phyloP scores from a whole-genome alignment of 805 yeast species.

The Schwanniomyces pseudopolymorphus region DNA sequence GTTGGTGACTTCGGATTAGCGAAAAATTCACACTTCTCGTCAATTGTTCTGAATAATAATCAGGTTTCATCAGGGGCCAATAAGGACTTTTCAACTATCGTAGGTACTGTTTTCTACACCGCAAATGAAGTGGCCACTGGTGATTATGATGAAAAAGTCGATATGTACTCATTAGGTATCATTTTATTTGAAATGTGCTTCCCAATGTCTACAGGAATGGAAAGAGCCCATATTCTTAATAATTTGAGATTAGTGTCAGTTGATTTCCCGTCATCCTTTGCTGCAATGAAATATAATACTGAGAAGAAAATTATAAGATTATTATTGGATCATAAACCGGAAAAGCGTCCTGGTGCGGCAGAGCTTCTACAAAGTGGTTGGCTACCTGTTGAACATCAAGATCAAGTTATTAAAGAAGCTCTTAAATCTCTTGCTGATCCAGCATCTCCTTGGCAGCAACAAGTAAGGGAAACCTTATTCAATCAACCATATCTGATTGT shows the following conservation, averaged over 20 bases:
- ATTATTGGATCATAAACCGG: constrained; percentile 78
- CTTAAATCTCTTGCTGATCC: constrained; percentile 83
- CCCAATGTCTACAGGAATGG: constrained; percentile 88
- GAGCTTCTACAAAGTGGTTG: constrained; percentile 75
- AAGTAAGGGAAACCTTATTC: constrained; percentile 83
- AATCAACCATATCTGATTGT: constrained; percentile 84
- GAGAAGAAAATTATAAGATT: constrained; percentile 69
- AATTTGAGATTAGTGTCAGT: constrained; percentile 58
- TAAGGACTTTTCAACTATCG: constrained; percentile 85
- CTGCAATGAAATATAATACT: constrained; percentile 44
- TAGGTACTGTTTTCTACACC: constrained; percentile 91
- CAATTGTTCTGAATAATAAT: constrained; percentile 36
- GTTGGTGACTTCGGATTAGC: constrained; percentile 98
- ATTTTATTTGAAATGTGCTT: constrained; percentile 95
- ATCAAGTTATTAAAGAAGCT: constrained; percentile 85
- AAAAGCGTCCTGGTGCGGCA: constrained; percentile 74
- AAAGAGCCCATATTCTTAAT: constrained; percentile 72
- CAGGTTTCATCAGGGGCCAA: constrained; percentile 33
- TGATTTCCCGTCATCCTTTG: constrained; percentile 71
- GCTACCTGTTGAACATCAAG: constrained; percentile 87
- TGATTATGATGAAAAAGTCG: constrained; percentile 89
- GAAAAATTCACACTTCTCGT: constrained; percentile 66
- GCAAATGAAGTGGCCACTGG: constrained; percentile 85
- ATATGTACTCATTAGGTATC: constrained; percentile 91
- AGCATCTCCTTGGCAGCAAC: constrained; percentile 91